phyloP scores from a whole-genome alignment of 169 alveolate genomes.

The Toxoplasma gondii region DNA sequence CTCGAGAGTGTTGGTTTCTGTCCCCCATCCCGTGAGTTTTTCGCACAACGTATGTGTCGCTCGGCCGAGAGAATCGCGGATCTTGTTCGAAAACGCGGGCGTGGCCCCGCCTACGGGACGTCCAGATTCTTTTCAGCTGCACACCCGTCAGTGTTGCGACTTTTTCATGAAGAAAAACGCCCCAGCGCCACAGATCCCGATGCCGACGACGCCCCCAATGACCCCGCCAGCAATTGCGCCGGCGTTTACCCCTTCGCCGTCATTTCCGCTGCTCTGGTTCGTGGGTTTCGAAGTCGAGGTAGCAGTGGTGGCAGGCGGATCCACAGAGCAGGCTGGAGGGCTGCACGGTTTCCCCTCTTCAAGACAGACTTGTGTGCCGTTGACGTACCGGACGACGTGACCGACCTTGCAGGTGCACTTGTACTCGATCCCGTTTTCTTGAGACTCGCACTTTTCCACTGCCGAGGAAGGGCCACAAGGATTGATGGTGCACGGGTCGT shows the following conservation, averaged over 20 bases:
- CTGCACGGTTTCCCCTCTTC: not conserved
- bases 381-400: not conserved
- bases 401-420: not conserved
- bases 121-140: no score
- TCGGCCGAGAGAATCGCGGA: no score
- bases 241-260: not conserved
- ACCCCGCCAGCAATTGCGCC: not conserved
- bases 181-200: not conserved
- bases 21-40: no score
- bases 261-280: not conserved
- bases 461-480: conserved; percentile 11
- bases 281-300: not conserved
- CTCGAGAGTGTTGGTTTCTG: no score
- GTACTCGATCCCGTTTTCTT: not conserved
- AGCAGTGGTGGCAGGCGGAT: not conserved
- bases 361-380: not conserved
- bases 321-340: not conserved
- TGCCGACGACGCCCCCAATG: not conserved
- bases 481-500: conserved; percentile 1
- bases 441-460: not conserved
- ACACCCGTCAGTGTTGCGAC: no score
- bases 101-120: no score
- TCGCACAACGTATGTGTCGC: no score
- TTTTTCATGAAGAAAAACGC: not conserved
- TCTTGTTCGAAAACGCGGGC: no score